phyloP scores from a whole-genome alignment of 2,329 filamentous ascomycete species.

The Lachnellula cervina region DNA sequence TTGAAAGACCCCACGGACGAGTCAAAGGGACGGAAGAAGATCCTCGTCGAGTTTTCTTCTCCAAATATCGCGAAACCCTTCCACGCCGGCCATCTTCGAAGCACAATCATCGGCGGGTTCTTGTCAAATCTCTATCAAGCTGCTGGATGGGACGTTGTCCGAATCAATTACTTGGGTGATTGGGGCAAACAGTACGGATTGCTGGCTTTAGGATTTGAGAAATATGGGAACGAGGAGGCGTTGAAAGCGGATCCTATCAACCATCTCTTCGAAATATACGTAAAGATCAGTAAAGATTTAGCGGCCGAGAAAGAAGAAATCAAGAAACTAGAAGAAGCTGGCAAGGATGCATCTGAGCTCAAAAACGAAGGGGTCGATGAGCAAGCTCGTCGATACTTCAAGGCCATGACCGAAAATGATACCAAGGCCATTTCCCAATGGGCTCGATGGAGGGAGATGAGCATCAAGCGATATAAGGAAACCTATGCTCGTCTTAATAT shows the following conservation, averaged over 20 bases:
- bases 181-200: slow-evolving; percentile 72
- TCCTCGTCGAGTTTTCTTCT: slow-evolving; percentile 77
- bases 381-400: slow-evolving; percentile 69
- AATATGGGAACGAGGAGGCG: slow-evolving; percentile 69
- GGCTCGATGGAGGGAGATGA: slow-evolving; percentile 62
- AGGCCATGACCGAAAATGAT: slow-evolving; percentile 66
- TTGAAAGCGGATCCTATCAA: slow-evolving; percentile 71
- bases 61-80: slow-evolving; percentile 86
- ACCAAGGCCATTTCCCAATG: slow-evolving; percentile 55
- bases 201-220: slow-evolving; percentile 68
- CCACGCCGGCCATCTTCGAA: slow-evolving; percentile 68
- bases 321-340: slow-evolving; percentile 38
- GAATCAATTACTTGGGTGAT: slow-evolving; percentile 73
- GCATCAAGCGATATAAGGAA: slow-evolving; percentile 60
- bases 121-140: slow-evolving; percentile 63
- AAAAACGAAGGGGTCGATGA: slow-evolving; percentile 61
- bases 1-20: slow-evolving; percentile 58
- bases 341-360: slow-evolving; percentile 41
- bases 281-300: slow-evolving; percentile 64
- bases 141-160: slow-evolving; percentile 65
- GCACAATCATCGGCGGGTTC: slow-evolving; percentile 72
- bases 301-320: slow-evolving; percentile 61
- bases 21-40: slow-evolving; percentile 41
- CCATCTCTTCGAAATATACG: slow-evolving; percentile 78
- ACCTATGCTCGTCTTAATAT: slow-evolving; percentile 69